Base-by-base conservation (phyloP, 2,329 filamentous ascomycete genomes). In the Torrubiellomyces zombiae region DNA sequence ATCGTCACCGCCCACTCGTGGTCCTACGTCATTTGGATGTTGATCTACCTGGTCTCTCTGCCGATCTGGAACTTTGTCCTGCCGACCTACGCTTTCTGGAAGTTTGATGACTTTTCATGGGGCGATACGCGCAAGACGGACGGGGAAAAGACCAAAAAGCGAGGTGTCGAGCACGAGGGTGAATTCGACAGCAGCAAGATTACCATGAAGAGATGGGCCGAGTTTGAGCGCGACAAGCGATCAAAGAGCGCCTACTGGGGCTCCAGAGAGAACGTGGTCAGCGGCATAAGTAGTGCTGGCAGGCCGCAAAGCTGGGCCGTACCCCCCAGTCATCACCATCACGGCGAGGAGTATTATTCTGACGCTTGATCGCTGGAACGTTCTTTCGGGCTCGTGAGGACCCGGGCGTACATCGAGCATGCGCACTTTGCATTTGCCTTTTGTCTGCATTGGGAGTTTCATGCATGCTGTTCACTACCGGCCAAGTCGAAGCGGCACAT, bases 41-140 rank as follows among this genome's bases (percentile, higher is more conserved):
- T 89, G 21, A 89, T 95, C 51, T 98, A 98, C 51, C 69, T 98
- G 11, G 27, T 85, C 22, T 93, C 89, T 1, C 70, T 98, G 2
- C 91, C 91, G 1, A 67, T 98, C 29, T 98, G 89, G 89, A 98
- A 98, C 53, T 93, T 98, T 48, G 64, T 98, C 18, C 71, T 98
- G 7, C 89, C 89, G 0, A 70, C 71, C 6, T 98, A 98, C 47
- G 78, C 89, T 3, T 98, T 86, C 62, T 98, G 89, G 89, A 95
- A 98, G 57, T 98, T 98, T 48, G 89, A 98, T 49, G 89, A 98
- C 58, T 98, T 98, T 62, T 92, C 80, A 29, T 98, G 89, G 89
- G 89, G 89, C 43, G 91, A 98, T 35, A 98, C 89, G 28, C 73
- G 89, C 33, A 92, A 95, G 68, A 93, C 86, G 20, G 80, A 75